Conservation (phyloP, 306 rosid species). For the Inga leiocalycina region DNA sequence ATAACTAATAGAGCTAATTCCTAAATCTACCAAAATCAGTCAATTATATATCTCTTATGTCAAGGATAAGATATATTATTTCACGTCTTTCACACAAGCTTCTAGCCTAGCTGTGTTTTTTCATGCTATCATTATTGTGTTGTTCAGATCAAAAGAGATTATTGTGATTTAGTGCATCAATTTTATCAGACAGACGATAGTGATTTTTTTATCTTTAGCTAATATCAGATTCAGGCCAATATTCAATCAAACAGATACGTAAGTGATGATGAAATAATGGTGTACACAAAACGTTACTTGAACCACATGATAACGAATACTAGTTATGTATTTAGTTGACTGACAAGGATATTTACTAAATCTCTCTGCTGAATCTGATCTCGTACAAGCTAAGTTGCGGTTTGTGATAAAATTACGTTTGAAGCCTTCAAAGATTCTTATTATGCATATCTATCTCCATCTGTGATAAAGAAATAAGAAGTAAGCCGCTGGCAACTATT, state of each 20-base stretch:
- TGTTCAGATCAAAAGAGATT: too few relatives aligned
- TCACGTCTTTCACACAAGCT: too few relatives aligned
- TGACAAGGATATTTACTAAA: slow-evolving; percentile 8
- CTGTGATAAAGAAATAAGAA: background rate
- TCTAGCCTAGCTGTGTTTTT: too few relatives aligned
- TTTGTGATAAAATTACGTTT: background rate
- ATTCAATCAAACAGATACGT: background rate
- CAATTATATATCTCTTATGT: too few relatives aligned
- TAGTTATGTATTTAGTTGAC: background rate
- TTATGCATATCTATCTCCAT: background rate
- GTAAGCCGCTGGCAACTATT: background rate
- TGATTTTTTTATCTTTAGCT: background rate
- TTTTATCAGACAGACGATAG: too few relatives aligned
- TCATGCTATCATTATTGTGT: too few relatives aligned
- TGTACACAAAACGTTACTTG: background rate
- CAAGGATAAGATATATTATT: too few relatives aligned
- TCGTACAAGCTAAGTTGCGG: background rate
- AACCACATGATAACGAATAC: background rate
- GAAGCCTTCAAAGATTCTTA: slow-evolving; percentile 20
- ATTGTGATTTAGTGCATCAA: too few relatives aligned
- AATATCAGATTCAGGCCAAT: background rate
- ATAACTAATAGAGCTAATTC: too few relatives aligned
- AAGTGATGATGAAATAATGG: slow-evolving; percentile 8
- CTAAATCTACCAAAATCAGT: too few relatives aligned
- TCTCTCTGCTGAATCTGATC: background rate